Conservation (phyloP, 805 yeast genomes). For the Schwanniomyces polymorphus region DNA sequence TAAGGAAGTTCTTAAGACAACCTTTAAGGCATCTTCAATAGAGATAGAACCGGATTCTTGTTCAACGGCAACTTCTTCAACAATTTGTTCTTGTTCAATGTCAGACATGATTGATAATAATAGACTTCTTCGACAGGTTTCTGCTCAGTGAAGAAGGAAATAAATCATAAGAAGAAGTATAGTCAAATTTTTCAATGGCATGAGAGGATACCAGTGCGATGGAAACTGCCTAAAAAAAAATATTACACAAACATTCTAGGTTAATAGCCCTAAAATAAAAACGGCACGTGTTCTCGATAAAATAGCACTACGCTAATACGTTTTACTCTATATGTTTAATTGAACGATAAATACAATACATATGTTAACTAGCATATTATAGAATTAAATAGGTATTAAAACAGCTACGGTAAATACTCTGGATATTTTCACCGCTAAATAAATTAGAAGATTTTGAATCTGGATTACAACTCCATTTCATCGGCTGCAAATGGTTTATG, state of each 20-base stretch:
- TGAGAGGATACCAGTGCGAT: not conserved
- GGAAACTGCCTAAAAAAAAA: not conserved
- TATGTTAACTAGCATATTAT: not conserved
- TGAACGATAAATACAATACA: not conserved
- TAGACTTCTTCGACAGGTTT: conserved; percentile 74
- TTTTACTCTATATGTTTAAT: not conserved
- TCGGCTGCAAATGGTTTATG: conserved; percentile 46
- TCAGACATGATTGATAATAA: conserved; percentile 69
- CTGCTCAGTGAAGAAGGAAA: conserved; percentile 56
- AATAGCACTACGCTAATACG: not conserved
- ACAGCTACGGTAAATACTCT: not conserved
- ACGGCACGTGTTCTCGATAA: not conserved
- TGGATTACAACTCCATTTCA: conserved; percentile 37
- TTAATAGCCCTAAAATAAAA: not conserved
- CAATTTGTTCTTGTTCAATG: conserved; percentile 84
- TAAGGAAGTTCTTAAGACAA: conserved; percentile 96
- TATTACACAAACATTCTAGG: not conserved
- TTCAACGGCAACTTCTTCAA: conserved; percentile 81
- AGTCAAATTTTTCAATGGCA: conserved; percentile 6
- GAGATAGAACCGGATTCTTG: conserved; percentile 89
- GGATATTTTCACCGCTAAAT: not conserved
- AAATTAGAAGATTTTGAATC: not conserved
- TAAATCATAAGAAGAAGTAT: conserved; percentile 7
- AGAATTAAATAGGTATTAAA: not conserved
- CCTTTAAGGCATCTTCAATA: conserved; percentile 97